A percentile compares a stretch with the other conserved stretches of the same genome.
phyloP scores from a whole-genome alignment of 768 basidiomycete species.

The Hygrocybe coccinea region DNA sequence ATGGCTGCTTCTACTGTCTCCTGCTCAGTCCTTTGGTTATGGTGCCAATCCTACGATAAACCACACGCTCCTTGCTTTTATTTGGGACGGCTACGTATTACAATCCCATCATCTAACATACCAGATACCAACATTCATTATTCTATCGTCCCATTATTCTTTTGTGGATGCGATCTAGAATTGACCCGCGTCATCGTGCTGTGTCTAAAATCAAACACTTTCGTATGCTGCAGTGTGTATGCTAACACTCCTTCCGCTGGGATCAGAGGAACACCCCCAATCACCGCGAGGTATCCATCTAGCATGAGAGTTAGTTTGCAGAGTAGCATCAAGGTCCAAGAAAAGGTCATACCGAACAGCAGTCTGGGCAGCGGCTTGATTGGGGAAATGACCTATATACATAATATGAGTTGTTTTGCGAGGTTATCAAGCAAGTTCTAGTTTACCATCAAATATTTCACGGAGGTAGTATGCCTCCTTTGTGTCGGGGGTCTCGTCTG shows the following conservation, averaged over 20 bases:
- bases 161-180: no score
- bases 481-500: slow-evolving; percentile 80
- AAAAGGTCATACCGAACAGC: slow-evolving; percentile 66
- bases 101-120: neutral
- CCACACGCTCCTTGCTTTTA: slow-evolving; percentile 5
- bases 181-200: slow-evolving; percentile 2
- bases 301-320: slow-evolving; percentile 12
- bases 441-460: slow-evolving; percentile 80
- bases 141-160: neutral
- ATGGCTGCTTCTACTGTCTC: neutral
- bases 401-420: slow-evolving; percentile 9
- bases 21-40: neutral
- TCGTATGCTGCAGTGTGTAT: slow-evolving; percentile 92
- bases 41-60: neutral
- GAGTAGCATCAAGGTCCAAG: slow-evolving; percentile 9
- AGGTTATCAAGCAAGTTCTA: neutral
- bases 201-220: slow-evolving; percentile 22
- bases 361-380: slow-evolving; percentile 79
- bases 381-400: slow-evolving; percentile 73
- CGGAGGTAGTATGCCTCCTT: slow-evolving; percentile 95
- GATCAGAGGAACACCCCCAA: slow-evolving; percentile 95
- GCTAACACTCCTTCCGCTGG: slow-evolving; percentile 89
- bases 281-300: slow-evolving; percentile 94
- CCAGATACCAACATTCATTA: slow-evolving; percentile 18
- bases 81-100: slow-evolving; percentile 13